These are phyloP conservation scores for Miscanthus sacchariflorus DNA, from an alignment of 202 grass and related monocot genomes.

Conservation along the genomic window DNA sequence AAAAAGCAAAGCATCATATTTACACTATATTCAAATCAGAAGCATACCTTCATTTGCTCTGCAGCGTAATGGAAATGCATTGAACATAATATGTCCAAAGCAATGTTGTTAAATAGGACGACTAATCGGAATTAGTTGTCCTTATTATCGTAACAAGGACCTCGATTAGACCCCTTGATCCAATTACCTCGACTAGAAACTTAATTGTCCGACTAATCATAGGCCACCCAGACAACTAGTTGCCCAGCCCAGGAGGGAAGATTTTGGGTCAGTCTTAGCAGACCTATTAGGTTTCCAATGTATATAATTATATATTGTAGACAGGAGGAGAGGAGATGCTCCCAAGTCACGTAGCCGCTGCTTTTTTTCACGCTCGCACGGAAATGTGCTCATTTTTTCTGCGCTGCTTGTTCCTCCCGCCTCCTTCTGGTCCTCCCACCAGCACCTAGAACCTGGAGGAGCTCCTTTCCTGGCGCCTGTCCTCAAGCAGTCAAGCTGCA, in stretches of 20 bases:
- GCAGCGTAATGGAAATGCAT: not conserved
- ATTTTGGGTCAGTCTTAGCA: not conserved
- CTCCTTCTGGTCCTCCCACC: not conserved
- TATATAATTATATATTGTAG: not conserved
- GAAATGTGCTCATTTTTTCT: not conserved
- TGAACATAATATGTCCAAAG: not conserved
- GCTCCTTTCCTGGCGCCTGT: not conserved
- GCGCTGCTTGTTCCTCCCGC: not conserved
- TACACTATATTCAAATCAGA: not conserved
- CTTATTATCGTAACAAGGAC: not conserved
- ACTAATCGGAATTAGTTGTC: not conserved
- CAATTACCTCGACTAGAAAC: too few relatives aligned
- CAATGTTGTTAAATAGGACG: not conserved
- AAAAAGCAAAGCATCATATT: not conserved
- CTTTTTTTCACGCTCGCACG: not conserved
- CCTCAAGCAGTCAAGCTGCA: not conserved
- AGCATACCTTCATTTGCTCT: not conserved
- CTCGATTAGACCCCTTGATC: too few relatives aligned
- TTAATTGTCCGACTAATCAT: not conserved
- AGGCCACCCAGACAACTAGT: not conserved
- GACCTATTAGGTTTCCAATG: not conserved
- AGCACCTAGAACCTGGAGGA: not conserved
- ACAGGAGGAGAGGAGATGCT: not conserved
- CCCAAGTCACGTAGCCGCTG: not conserved
- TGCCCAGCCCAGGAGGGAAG: not conserved